These are phyloP conservation scores for Petunia hybrid DNA, from an alignment of 305 asterid genomes.

Conservation along the genomic window DNA sequence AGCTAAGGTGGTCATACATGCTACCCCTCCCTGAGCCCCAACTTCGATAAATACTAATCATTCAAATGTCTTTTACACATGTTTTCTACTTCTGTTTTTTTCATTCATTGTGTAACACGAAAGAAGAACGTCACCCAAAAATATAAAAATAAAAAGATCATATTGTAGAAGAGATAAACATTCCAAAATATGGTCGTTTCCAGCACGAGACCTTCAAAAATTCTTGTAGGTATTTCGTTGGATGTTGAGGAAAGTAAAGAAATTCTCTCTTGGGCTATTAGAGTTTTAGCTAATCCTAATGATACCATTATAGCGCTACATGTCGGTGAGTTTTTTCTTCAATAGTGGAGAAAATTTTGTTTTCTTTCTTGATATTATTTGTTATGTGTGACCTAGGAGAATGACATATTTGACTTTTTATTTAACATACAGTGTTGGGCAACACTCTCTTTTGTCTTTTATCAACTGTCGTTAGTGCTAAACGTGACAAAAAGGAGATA, in stretches of 20 bases:
- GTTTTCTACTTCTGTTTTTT: constrained; percentile 36
- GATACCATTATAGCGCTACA: constrained; percentile 78
- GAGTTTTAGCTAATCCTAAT: constrained; percentile 62
- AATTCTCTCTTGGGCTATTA: constrained; percentile 65
- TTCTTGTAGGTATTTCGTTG: constrained; percentile 72
- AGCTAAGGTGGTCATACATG: constrained; percentile 45
- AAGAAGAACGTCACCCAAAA: background rate
- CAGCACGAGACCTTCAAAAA: constrained; percentile 48
- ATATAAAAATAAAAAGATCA: too few species aligned
- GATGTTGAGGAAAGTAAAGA: constrained; percentile 64
- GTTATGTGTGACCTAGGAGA: background rate
- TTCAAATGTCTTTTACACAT: constrained; percentile 42
- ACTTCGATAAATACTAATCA: constrained; percentile 31
- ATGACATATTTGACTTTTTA: constrained; percentile 1
- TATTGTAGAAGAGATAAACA: background rate
- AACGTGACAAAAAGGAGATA: constrained; percentile 6
- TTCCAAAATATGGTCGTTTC: constrained; percentile 41
- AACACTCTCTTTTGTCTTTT: background rate
- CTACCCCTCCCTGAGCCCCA: background rate
- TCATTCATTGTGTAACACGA: background rate
- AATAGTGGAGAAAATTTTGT: background rate
- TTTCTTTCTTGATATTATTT: background rate
- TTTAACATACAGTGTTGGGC: background rate
- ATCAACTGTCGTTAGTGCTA: background rate
- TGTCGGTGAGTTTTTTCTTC: constrained; percentile 52